These are phyloP conservation scores for Oehlia diaphana DNA, from an alignment of 192 early-diverging fungal genomes.

Conservation along the genomic window DNA sequence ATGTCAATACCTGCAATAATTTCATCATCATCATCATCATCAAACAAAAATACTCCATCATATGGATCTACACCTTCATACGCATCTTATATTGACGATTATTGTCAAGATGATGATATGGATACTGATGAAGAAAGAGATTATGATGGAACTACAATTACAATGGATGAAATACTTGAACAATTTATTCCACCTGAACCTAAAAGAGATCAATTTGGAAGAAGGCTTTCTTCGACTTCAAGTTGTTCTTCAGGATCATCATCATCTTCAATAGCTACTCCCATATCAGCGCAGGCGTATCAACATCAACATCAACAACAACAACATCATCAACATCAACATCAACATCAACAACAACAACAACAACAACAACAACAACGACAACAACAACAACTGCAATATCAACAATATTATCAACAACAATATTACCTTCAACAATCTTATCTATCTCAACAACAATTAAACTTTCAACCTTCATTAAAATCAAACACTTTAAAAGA, in stretches of 20 bases:
- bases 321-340: too few relatives aligned
- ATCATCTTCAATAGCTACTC: constrained; percentile 13
- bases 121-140: background rate
- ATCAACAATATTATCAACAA: constrained; percentile 1
- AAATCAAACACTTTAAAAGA: background rate
- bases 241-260: constrained; percentile 19
- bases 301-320: constrained; percentile 6
- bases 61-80: background rate
- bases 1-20: background rate
- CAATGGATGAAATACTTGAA: background rate
- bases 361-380: constrained; percentile 19
- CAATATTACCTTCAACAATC: constrained; percentile 22
- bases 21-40: background rate
- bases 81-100: background rate
- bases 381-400: background rate
- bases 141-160: background rate
- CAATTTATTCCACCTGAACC: background rate
- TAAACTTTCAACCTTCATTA: background rate
- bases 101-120: constrained; percentile 2
- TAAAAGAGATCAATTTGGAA: background rate
- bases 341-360: background rate
- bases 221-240: constrained; percentile 10
- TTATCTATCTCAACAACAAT: background rate
- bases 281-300: constrained; percentile 15
- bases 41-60: background rate